These are phyloP conservation scores for Phallus indusiatus DNA, from an alignment of 768 basidiomycete genomes.

Conservation along the genomic window DNA sequence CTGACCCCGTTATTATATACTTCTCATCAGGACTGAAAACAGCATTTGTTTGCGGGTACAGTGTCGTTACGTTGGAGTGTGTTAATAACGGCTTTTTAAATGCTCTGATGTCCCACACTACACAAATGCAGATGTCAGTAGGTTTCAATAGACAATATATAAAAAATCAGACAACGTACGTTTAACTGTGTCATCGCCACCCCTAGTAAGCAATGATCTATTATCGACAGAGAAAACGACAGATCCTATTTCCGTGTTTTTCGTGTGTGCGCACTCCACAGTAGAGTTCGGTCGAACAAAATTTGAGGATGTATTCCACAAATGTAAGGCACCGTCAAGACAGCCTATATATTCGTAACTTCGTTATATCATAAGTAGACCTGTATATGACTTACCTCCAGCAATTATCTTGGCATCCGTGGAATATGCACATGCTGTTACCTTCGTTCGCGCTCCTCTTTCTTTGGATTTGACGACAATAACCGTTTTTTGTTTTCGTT, in stretches of 20 bases:
- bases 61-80: conserved; percentile 53
- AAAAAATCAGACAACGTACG: conserved; percentile 42
- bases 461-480: conserved; percentile 97
- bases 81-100: conserved; percentile 82
- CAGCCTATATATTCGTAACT: conserved; percentile 47
- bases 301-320: conserved; percentile 90
- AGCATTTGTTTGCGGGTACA: conserved; percentile 91
- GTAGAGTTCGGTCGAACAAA: conserved; percentile 85
- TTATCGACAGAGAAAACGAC: conserved; percentile 86
- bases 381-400: conserved; percentile 52
- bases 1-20: conserved; percentile 76
- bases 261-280: conserved; percentile 80
- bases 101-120: conserved; percentile 91
- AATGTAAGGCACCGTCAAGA: conserved; percentile 82
- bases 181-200: conserved; percentile 94
- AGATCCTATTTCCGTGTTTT: conserved; percentile 80
- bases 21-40: conserved; percentile 93
- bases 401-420: conserved; percentile 84
- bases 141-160: no score
- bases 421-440: conserved; percentile 80
- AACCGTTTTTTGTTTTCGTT: conserved; percentile 88
- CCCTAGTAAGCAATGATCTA: conserved; percentile 74
- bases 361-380: neutral
- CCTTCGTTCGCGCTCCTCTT: conserved; percentile 86
- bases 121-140: neutral